phyloP scores from a whole-genome alignment of 2,329 filamentous ascomycete species.

The Aspergillus felis region DNA sequence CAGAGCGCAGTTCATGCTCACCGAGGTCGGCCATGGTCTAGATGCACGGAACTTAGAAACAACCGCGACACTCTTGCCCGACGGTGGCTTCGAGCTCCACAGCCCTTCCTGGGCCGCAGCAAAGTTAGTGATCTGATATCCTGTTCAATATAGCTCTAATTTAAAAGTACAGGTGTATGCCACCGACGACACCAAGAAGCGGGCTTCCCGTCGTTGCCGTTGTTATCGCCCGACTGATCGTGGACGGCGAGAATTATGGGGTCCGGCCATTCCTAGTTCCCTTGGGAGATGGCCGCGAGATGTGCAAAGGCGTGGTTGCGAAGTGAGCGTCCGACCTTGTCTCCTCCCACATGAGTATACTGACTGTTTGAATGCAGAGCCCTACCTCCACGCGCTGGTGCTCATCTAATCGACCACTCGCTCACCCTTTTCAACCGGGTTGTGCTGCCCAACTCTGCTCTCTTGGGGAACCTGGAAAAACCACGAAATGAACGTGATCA shows the following conservation, averaged over 20 bases:
- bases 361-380: neutral
- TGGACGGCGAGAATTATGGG: slow-evolving; percentile 13
- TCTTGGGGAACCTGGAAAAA: slow-evolving; percentile 11
- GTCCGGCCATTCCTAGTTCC: slow-evolving; percentile 15
- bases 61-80: slow-evolving; percentile 4
- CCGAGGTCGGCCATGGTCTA: slow-evolving; percentile 10
- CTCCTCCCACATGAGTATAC: too few species aligned
- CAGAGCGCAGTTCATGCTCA: slow-evolving; percentile 8
- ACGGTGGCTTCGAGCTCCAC: slow-evolving; percentile 5
- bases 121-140: neutral
- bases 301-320: slow-evolving; percentile 2
- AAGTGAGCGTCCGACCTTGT: neutral
- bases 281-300: slow-evolving; percentile 11
- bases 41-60: slow-evolving; percentile 12
- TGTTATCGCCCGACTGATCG: slow-evolving; percentile 15
- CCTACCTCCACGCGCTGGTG: slow-evolving; percentile 5
- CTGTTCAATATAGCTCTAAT: too few species aligned
- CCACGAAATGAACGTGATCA: neutral
- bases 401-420: slow-evolving; percentile 12
- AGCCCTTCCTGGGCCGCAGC: neutral
- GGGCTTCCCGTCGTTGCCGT: slow-evolving; percentile 10
- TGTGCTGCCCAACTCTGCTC: slow-evolving; percentile 7
- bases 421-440: slow-evolving; percentile 18
- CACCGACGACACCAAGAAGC: slow-evolving; percentile 9
- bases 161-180: slow-evolving; percentile 13